Base-by-base conservation (phyloP, 1,139 yeast genomes). In the Lodderomyces metapsilosis region DNA sequence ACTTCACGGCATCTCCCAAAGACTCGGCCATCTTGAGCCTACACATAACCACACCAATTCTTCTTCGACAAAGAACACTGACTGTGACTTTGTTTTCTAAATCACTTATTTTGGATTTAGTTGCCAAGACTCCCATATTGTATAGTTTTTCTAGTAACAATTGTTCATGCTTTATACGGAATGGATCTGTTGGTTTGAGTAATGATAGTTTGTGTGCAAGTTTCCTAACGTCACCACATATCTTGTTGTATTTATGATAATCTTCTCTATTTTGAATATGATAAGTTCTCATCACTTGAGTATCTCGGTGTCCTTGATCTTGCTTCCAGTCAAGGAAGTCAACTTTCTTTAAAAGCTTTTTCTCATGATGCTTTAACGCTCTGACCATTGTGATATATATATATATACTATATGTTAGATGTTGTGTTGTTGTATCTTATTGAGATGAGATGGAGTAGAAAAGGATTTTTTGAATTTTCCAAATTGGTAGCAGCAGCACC, bases 301-400 rank as follows among this genome's bases (percentile, higher is more conserved):
- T 84, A 56, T 92, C 98, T 50, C 98, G 74, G 61, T 94, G 98
- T 30, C 94, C 91, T 46, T 84, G 84, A 62, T 92, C 98, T 58
- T 89, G 95, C 63, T 92, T 92, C 96, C 98, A 94, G 64, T 92
- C 95, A 42, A 89, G 86, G 70, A 94, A 88, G 62, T 92, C 98
- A 45, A 92, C 98, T 66, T 92, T 94, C 72, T 88, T 91, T 57
- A 92, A 79, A 59, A 92, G 80, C 68, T 89, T 91, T 74, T 87
- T 84, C 76, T 92, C 98, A 66, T 92, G 98, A 68, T 87, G 89
- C 63, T 92, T 94, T 49, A 92, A 78, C 55, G 86, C 79, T 64
- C 98, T 80, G 43, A 88, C 97, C 98, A 91, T 91, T 5, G 11
- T 35, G 11, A 6, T 18, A 11, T 16, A n/a, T n/a, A n/a, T n/a